phyloP scores from a whole-genome alignment of 306 rosid species.

The Cicer chorassanicum region DNA sequence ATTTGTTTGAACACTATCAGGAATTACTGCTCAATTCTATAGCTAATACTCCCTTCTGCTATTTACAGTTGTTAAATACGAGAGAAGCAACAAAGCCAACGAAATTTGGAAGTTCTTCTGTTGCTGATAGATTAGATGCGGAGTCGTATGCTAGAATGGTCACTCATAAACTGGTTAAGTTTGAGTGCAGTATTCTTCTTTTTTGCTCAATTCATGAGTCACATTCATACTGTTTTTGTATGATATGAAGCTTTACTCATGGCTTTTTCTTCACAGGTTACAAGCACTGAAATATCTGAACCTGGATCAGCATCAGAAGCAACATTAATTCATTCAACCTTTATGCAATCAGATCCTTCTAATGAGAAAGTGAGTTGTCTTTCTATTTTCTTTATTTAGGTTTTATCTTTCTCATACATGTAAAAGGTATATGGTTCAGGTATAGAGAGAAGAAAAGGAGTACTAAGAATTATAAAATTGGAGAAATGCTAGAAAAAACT shows the following conservation, averaged over 20 bases:
- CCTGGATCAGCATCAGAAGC: constrained; percentile 57
- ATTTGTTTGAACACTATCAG: constrained; percentile 20
- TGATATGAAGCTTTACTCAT: constrained; percentile 5
- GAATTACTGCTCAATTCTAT: constrained; percentile 32
- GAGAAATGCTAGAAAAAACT: not conserved
- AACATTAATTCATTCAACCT: constrained; percentile 54
- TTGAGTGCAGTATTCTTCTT: constrained; percentile 27
- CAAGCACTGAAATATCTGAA: constrained; percentile 55
- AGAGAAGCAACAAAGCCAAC: constrained; percentile 63
- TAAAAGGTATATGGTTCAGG: constrained; percentile 6
- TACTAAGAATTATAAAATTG: constrained; percentile 5
- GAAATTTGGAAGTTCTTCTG: constrained; percentile 51
- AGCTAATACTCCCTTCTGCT: constrained; percentile 43
- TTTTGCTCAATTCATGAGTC: constrained; percentile 37
- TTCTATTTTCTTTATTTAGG: constrained; percentile 20
- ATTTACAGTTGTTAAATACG: constrained; percentile 67
- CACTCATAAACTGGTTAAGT: constrained; percentile 46
- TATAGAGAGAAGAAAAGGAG: constrained; percentile 1
- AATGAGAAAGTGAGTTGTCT: constrained; percentile 59
- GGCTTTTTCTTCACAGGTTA: constrained; percentile 55
- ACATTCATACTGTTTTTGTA: constrained; percentile 36
- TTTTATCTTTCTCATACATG: constrained; percentile 15
- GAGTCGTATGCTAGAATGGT: constrained; percentile 62
- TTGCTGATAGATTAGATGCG: constrained; percentile 50
- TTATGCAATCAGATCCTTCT: constrained; percentile 50